A percentile compares a stretch with the other conserved stretches of the same genome.
Conservation (phyloP, 371 early-diverging fungal species). For the Mortierella polycephala region DNA sequence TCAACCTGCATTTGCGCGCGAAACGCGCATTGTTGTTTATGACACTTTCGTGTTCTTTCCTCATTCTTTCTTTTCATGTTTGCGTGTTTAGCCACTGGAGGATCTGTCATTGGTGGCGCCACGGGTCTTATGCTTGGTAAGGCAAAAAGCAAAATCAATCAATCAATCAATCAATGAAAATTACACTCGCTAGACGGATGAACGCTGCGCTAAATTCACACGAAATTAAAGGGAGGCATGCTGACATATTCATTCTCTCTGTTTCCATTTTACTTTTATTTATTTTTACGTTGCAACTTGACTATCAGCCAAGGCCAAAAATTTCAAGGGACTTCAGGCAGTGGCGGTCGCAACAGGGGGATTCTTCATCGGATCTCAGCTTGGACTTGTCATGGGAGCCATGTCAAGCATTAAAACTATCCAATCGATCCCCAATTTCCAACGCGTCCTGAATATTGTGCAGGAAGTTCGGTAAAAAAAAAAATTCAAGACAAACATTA, state of each 20-base stretch:
- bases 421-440: conserved; percentile 48
- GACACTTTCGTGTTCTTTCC: background rate
- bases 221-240: too few relatives aligned
- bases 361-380: conserved; percentile 34
- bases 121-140: conserved; percentile 39
- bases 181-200: too few relatives aligned
- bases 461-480: conserved; percentile 43
- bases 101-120: conserved; percentile 31
- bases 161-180: background rate
- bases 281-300: background rate
- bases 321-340: conserved; percentile 32
- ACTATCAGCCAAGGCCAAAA: conserved; percentile 31
- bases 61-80: background rate
- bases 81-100: conserved; percentile 25
- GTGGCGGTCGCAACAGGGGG: conserved; percentile 32
- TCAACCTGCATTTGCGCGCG: background rate
- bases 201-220: background rate
- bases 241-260: background rate
- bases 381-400: conserved; percentile 42
- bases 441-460: conserved; percentile 43
- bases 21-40: too few relatives aligned
- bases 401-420: conserved; percentile 45
- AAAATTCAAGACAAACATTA: background rate
- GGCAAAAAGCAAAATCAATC: background rate
- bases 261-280: background rate